Evolutionary conservation across 768 basidiomycete species (phyloP), one percentile per base, ranked within the genome.

Genomic region (Tricholoma terreum): DNA sequence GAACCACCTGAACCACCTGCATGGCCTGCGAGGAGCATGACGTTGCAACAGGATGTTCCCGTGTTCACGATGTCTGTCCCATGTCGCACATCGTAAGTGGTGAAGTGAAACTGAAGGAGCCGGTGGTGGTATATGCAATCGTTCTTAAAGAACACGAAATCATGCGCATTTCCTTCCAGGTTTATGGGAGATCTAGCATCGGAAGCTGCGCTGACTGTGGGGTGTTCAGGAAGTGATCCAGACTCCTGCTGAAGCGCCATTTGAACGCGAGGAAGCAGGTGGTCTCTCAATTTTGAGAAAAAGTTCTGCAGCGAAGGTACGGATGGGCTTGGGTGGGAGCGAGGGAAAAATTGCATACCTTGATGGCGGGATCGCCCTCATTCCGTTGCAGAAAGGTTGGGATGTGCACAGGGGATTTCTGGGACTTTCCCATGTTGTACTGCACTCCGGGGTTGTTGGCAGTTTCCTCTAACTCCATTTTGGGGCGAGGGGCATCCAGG

Each of bases 111-210:
- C 24, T 6, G 24, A 27, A 27, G 24, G 24, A 27, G 24, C 24
- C 24, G 24, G 56, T 71, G 69, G 9, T 4, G 22, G 35, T 60
- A 73, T 30, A 69, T 55, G 40, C n/a, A 57, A 56, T 59, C 63
- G 31, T 56, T 45, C 4, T 31, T 52, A 33, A 63, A 49, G 9
- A 8, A 9, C 22, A 62, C 34, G 14, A 49, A 65, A 9, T 36
- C 64, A 27, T 27, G 24, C 24, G 24, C 24, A 27, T 27, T 27
- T 27, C 24, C 24, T 27, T 27, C 24, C 24, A 27, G 24, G 24
- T 6, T 27, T 27, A 27, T 27, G 24, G 24, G 24, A 27, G 24
- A 27, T 27, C 24, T 6, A 5, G 38, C 59, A 54, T 50, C 59
- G 17, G 63, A 67, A 65, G 22, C 65, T 0, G 56, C 66, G 2